Percentiles rank a stretch among this genome's conserved stretches.
Evolutionary conservation across 306 rosid genomes (phyloP).

Genomic region (Spatholobus suberectus): DNA sequence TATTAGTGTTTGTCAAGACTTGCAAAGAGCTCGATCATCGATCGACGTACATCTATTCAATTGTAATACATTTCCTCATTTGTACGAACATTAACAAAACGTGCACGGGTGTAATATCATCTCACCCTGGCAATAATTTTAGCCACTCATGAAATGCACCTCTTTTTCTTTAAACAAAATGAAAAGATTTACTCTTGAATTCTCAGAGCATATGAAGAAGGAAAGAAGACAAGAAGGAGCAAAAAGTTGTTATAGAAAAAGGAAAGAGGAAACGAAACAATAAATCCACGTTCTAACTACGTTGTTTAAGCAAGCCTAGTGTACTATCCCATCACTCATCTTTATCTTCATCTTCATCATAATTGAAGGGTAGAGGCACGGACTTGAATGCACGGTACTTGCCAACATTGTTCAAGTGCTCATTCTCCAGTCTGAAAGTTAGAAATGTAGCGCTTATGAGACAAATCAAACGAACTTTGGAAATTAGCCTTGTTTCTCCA

Average conservation of each 20-base stretch:
- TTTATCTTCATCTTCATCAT: conserved; percentile 67
- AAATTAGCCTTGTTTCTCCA: background rate
- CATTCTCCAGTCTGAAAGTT: conserved; percentile 70
- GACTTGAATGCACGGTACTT: conserved; percentile 81
- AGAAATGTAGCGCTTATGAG: background rate
- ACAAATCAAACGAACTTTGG: background rate
- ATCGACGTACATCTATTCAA: background rate
- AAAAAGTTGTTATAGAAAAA: background rate
- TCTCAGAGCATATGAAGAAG: background rate
- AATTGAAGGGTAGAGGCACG: conserved; percentile 77
- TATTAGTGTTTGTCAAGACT: background rate
- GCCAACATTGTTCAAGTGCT: conserved; percentile 83
- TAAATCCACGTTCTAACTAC: background rate
- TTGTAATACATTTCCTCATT: background rate
- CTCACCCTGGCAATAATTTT: background rate
- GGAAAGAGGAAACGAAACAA: background rate
- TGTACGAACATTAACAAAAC: background rate
- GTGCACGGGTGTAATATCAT: background rate
- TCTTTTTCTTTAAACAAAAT: background rate
- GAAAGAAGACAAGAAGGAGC: background rate
- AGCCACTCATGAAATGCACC: too few relatives aligned
- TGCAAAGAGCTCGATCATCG: background rate
- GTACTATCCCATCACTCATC: conserved; percentile 36
- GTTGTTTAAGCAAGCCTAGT: background rate
- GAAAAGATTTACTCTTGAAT: background rate